Conservation (phyloP, 371 early-diverging fungal genomes). For the Encephalitozoon romaleae region DNA sequence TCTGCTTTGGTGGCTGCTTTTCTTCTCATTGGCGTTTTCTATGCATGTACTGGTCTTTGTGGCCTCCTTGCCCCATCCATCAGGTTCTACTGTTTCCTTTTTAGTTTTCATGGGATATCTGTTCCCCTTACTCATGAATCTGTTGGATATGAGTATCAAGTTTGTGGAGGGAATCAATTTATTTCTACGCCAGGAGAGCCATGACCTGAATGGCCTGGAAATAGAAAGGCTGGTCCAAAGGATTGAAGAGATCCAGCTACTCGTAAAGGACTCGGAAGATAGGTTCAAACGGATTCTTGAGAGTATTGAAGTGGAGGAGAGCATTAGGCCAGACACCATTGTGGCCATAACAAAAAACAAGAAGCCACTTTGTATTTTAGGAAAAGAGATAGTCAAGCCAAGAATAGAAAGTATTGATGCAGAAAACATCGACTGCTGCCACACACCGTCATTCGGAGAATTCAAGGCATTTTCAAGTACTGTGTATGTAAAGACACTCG, state of each 20-base stretch:
- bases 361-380: neutral
- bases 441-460: neutral
- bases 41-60: neutral
- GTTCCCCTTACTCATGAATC: constrained; percentile 13
- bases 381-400: constrained; percentile 20
- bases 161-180: constrained; percentile 25
- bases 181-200: neutral
- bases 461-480: neutral
- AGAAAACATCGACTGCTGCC: neutral
- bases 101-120: constrained; percentile 3
- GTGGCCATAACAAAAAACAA: constrained; percentile 15
- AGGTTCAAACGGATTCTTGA: neutral
- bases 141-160: constrained; percentile 5
- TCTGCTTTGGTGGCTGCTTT: neutral
- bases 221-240: neutral
- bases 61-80: neutral
- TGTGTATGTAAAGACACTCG: neutral
- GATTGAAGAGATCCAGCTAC: neutral
- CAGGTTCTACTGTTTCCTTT: neutral
- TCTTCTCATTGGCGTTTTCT: neutral
- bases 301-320: neutral
- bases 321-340: neutral
- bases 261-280: neutral
- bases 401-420: neutral
- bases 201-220: neutral